phyloP scores from a whole-genome alignment of 768 basidiomycete genomes.

The Dendrothele bispora region DNA sequence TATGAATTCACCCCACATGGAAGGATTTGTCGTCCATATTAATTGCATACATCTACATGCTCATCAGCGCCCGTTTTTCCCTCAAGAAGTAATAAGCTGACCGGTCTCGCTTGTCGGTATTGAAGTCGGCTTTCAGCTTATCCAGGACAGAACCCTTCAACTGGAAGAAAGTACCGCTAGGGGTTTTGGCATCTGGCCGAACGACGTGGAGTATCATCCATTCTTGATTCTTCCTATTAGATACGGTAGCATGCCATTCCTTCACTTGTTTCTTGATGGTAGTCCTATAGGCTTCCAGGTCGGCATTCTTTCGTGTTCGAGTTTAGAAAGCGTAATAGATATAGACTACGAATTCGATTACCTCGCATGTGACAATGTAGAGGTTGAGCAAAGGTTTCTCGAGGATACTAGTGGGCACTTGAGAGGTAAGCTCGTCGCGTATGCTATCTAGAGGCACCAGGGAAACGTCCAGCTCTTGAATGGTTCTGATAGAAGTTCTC shows the following conservation, averaged over 20 bases:
- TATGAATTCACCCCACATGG: constrained; percentile 85
- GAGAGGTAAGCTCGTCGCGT: constrained; percentile 74
- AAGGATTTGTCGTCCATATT: constrained; percentile 76
- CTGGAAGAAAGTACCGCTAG: constrained; percentile 73
- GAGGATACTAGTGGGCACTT: constrained; percentile 73
- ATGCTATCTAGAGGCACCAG: constrained; percentile 67
- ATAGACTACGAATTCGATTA: constrained; percentile 26
- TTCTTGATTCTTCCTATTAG: constrained; percentile 80
- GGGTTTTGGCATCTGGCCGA: constrained; percentile 62
- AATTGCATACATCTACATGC: constrained; percentile 74
- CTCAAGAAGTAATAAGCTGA: too few species aligned
- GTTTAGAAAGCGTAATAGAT: constrained; percentile 4
- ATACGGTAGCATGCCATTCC: constrained; percentile 79
- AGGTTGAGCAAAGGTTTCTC: constrained; percentile 88
- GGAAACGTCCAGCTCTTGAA: constrained; percentile 72
- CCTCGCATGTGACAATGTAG: constrained; percentile 88
- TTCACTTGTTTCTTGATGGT: constrained; percentile 83
- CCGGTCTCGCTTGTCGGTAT: constrained; percentile 85
- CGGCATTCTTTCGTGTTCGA: constrained; percentile 43
- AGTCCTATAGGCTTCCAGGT: constrained; percentile 74
- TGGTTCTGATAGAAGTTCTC: constrained; percentile 25
- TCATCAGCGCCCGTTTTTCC: too few species aligned
- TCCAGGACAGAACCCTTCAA: constrained; percentile 85
- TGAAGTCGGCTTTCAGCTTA: constrained; percentile 91
- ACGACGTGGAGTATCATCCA: constrained; percentile 91